phyloP scores from a whole-genome alignment of 306 rosid genomes.

The Vigna reflexopilosa region DNA sequence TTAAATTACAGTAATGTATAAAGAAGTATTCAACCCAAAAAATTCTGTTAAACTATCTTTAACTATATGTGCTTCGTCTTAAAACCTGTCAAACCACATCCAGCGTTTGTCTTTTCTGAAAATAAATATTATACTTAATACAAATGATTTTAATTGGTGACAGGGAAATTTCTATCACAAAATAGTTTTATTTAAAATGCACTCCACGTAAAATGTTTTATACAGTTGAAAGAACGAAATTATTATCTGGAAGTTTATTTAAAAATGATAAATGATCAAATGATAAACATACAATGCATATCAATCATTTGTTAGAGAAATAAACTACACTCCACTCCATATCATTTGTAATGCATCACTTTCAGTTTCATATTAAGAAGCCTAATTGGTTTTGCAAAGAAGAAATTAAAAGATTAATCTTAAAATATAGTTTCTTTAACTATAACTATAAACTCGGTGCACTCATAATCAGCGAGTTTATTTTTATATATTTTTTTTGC shows the following conservation, averaged over 20 bases:
- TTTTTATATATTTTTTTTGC: not conserved
- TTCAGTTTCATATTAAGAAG: conserved; percentile 1
- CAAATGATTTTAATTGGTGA: not conserved
- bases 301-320: not conserved
- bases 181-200: not conserved
- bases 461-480: not conserved
- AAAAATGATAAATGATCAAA: conserved; percentile 17
- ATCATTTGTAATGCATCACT: conserved; percentile 7
- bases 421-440: conserved; percentile 3
- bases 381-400: not conserved
- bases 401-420: not conserved
- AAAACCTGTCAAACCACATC: conserved; percentile 15
- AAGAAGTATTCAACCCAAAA: not conserved
- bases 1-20: conserved; percentile 33
- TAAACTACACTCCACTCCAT: conserved; percentile 1
- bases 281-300: conserved; percentile 7
- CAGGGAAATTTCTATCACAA: not conserved
- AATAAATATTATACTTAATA: conserved; percentile 3
- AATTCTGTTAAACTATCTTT: conserved; percentile 23
- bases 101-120: not conserved
- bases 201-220: not conserved
- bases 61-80: not conserved
- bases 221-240: not conserved
- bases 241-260: not conserved
- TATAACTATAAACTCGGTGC: not conserved